A percentile compares a stretch with the other conserved stretches of the same genome.
phyloP scores from a whole-genome alignment of 352 stramenopile species.

The Globisporangium acanthophoron region DNA sequence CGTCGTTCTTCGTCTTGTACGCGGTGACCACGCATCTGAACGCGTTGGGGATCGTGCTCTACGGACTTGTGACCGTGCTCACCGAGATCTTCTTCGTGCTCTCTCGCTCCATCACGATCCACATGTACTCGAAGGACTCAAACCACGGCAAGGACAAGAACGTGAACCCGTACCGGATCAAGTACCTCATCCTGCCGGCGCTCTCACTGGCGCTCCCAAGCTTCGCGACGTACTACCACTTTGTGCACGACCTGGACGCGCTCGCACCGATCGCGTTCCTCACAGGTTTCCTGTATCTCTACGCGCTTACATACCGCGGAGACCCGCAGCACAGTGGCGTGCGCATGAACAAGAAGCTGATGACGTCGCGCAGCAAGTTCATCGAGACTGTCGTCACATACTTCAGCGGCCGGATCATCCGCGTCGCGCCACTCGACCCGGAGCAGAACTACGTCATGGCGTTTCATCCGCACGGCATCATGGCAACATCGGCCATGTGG shows the following conservation, averaged over 20 bases:
- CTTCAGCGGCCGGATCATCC: slow-evolving; percentile 61
- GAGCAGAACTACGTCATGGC: slow-evolving; percentile 63
- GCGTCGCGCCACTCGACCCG: slow-evolving; percentile 45
- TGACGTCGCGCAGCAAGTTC: slow-evolving; percentile 31
- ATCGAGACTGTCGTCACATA: slow-evolving; percentile 60
- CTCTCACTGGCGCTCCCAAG: slow-evolving; percentile 34
- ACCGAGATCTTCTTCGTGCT: slow-evolving; percentile 55
- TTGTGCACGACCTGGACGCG: slow-evolving; percentile 36
- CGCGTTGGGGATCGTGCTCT: slow-evolving; percentile 28
- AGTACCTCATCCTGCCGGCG: slow-evolving; percentile 47
- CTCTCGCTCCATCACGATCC: slow-evolving; percentile 46
- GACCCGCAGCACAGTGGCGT: slow-evolving; percentile 56
- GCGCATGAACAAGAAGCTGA: slow-evolving; percentile 41
- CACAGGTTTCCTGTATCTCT: slow-evolving; percentile 53
- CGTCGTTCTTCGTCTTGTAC: slow-evolving; percentile 50
- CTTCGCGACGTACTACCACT: slow-evolving; percentile 45
- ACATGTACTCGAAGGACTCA: slow-evolving; percentile 59
- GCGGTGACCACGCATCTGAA: slow-evolving; percentile 37
- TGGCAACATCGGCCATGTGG: slow-evolving; percentile 70
- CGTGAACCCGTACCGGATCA: slow-evolving; percentile 45
- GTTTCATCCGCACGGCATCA: slow-evolving; percentile 81
- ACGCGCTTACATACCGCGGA: slow-evolving; percentile 61
- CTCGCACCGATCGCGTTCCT: slow-evolving; percentile 35
- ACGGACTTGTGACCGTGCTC: slow-evolving; percentile 25
- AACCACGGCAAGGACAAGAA: slow-evolving; percentile 33